Conservation (phyloP, 1,139 yeast species). For the Lodderomyces elongisporus region DNA sequence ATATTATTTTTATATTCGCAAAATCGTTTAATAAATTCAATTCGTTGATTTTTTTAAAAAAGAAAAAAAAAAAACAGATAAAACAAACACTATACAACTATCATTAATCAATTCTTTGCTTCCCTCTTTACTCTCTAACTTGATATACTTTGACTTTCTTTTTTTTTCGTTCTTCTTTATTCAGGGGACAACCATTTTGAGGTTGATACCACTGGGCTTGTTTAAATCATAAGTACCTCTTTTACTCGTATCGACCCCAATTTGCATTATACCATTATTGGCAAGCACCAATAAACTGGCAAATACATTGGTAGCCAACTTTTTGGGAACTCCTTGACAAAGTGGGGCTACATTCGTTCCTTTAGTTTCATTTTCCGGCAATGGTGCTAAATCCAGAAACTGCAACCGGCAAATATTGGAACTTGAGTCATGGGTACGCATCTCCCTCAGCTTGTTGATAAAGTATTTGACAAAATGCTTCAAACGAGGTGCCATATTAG, state of each 20-base stretch:
- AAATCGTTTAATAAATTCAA: too few species aligned
- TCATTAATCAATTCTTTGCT: too few species aligned
- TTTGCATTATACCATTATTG: slow-evolving; percentile 11
- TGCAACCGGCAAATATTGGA: slow-evolving; percentile 4
- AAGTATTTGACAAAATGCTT: slow-evolving; percentile 7
- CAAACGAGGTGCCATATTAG: slow-evolving; percentile 3
- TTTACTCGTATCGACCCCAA: background rate
- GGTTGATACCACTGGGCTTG: slow-evolving; percentile 5
- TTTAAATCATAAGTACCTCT: background rate
- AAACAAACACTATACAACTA: too few species aligned
- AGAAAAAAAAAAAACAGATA: too few species aligned
- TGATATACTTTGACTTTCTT: too few species aligned
- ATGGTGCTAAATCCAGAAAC: slow-evolving; percentile 19
- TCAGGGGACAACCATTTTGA: slow-evolving; percentile 41
- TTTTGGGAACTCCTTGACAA: slow-evolving; percentile 13
- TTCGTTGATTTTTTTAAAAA: too few species aligned
- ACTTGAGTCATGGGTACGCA: slow-evolving; percentile 2
- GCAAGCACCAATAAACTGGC: slow-evolving; percentile 35
- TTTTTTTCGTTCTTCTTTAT: too few species aligned
- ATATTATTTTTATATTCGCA: too few species aligned
- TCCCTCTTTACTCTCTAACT: too few species aligned
- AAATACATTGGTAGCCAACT: slow-evolving; percentile 36
- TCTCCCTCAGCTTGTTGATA: slow-evolving; percentile 3
- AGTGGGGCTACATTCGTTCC: background rate
- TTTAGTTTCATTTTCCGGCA: background rate